phyloP scores from a whole-genome alignment of 2,329 filamentous ascomycete species.

The Volutella citrinella region DNA sequence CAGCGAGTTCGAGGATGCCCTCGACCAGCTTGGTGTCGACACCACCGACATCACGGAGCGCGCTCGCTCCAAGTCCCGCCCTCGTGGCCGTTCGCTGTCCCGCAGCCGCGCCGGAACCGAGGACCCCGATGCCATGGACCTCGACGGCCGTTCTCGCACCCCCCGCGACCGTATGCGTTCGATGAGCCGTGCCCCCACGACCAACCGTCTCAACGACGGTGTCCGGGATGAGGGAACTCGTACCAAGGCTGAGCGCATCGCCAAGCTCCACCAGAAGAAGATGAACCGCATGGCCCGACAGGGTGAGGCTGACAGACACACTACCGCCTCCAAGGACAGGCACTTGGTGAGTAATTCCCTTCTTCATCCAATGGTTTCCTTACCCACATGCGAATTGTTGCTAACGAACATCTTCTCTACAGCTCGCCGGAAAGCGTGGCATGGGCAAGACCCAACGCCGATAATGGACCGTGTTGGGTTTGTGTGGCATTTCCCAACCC shows the following conservation, averaged over 20 bases:
- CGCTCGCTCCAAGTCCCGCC: constrained; percentile 60
- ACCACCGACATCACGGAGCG: constrained; percentile 71
- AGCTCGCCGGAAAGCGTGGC: constrained; percentile 88
- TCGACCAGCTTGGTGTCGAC: constrained; percentile 84
- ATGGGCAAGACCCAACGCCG: constrained; percentile 83
- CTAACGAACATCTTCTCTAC: too few relatives aligned
- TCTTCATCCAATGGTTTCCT: too few relatives aligned
- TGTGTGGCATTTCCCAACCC: constrained; percentile 11
- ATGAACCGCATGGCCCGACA: constrained; percentile 98
- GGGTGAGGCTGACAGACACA: constrained; percentile 94
- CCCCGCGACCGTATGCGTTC: constrained; percentile 63
- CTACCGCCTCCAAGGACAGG: constrained; percentile 76
- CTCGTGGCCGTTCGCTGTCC: constrained; percentile 68
- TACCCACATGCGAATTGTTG: too few relatives aligned
- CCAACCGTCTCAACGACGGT: constrained; percentile 73
- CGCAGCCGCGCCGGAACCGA: constrained; percentile 61
- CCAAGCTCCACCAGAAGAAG: constrained; percentile 92
- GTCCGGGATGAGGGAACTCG: constrained; percentile 65
- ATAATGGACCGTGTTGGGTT: constrained; percentile 36
- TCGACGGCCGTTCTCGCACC: constrained; percentile 46
- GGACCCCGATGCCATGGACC: constrained; percentile 73
- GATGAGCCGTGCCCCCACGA: constrained; percentile 62
- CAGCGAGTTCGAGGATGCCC: constrained; percentile 80
- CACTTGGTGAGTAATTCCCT: constrained; percentile 86
- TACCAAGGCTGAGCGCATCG: constrained; percentile 78